Base-by-base conservation (phyloP, 257 asterid genomes). In the Ligustrum vulgare region DNA sequence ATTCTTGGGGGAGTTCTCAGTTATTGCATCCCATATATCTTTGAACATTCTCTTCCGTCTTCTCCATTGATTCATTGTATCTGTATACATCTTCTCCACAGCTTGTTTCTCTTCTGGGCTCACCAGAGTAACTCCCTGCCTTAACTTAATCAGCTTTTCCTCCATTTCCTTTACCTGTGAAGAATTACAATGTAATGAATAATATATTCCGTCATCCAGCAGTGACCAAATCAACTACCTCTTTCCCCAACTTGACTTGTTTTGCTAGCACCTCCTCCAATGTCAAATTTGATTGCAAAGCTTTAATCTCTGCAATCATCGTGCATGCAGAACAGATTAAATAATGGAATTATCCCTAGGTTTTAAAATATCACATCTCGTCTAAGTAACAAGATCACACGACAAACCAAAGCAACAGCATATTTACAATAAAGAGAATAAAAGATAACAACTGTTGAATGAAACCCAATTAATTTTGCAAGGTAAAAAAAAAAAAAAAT, bases 21-120 rank as follows among this genome's bases (percentile, higher is more conserved):
- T 95, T 49, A 95, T 91, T 72, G 96, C 94, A 79, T 90, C 94
- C 99, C 99, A 95, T 22, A 93, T 33, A 75, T 91, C 99, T 83
- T 79, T 93, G 83, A 85, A 95, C 98, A 93, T 95, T 81, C 97
- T 88, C 91, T 95, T 95, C 62, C 97, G 94, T 77, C 73, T 89
- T 85, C 87, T 87, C 99, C 99, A 91, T 56, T 93, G 98, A 78
- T 73, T 91, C 25, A 88, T 68, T 79, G 79, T 79, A 31, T 87
- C 89, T 7, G 58, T 72, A 76, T 81, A 93, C 77, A 76, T 65
- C 70, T 82, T 85, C 72, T 89, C 94, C 73, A 91, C 93, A 72
- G 89, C 86, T 82, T 84, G 85, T 36, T 97, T 77, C 82, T 91
- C 93, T 79, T 95, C 94, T 62, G 98, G 92, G 62, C 93, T 87